Conservation (phyloP, 495 filamentous ascomycete genomes). For the Pyrenula massariospora region DNA sequence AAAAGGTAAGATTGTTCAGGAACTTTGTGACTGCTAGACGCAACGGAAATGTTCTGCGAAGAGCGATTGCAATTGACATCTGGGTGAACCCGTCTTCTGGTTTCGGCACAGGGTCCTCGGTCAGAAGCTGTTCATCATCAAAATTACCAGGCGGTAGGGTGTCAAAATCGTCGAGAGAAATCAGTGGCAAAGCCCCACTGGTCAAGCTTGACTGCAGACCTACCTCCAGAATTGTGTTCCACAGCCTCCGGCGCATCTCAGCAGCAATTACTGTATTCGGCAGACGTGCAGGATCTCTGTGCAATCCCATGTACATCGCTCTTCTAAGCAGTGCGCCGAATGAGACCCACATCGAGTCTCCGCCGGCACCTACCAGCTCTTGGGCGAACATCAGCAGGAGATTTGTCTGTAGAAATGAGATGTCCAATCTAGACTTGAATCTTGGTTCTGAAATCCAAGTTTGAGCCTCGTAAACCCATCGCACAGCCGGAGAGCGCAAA, state of each 20-base stretch:
- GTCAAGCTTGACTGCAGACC: constrained; percentile 37
- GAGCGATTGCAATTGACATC: constrained; percentile 28
- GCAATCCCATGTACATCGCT: too few species aligned
- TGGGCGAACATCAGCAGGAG: too few species aligned
- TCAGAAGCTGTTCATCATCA: constrained; percentile 21
- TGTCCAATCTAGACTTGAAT: too few species aligned
- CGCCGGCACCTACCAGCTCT: too few species aligned
- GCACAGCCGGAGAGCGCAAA: too few species aligned
- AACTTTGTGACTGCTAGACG: constrained; percentile 33
- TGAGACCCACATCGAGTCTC: too few species aligned
- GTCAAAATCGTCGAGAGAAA: constrained; percentile 40
- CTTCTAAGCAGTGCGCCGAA: too few species aligned
- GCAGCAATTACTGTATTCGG: too few species aligned
- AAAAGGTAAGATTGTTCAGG: constrained; percentile 39
- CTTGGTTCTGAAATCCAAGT: too few species aligned
- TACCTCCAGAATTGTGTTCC: constrained; percentile 49
- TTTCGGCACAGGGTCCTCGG: constrained; percentile 15
- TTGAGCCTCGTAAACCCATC: too few species aligned
- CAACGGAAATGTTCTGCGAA: constrained; percentile 30
- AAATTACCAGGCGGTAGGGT: constrained; percentile 41
- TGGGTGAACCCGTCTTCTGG: constrained; percentile 28
- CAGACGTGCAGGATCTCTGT: too few species aligned
- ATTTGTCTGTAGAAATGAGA: too few species aligned
- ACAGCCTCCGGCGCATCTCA: constrained; percentile 50
- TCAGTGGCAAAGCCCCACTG: constrained; percentile 36